These are phyloP conservation scores for Carex littledalei DNA, from an alignment of 176 grass and related monocot genomes.

Conservation along the genomic window DNA sequence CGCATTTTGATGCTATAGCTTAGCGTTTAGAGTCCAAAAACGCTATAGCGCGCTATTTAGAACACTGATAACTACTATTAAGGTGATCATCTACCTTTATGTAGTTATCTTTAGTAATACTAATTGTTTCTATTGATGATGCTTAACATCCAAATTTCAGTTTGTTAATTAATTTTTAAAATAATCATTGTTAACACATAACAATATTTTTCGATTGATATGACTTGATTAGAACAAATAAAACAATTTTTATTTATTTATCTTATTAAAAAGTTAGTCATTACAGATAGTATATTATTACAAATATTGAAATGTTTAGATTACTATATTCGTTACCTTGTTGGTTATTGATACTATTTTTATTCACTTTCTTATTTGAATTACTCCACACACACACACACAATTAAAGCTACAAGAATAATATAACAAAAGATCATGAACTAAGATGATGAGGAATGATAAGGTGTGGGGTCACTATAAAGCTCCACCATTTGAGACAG, in stretches of 20 bases:
- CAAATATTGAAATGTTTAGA: not conserved
- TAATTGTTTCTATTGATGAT: not conserved
- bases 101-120: not conserved
- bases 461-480: constrained; percentile 31
- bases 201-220: too few species aligned
- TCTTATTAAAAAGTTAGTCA: not conserved
- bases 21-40: too few species aligned
- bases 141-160: too few species aligned
- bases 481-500: constrained; percentile 40
- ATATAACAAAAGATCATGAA: not conserved
- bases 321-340: not conserved
- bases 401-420: not conserved
- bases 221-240: too few species aligned
- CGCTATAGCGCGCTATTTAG: too few species aligned
- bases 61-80: not conserved
- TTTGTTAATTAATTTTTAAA: too few species aligned
- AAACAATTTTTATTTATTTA: not conserved
- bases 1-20: too few species aligned
- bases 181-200: too few species aligned
- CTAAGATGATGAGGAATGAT: constrained; percentile 21
- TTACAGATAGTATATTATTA: not conserved
- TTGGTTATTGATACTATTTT: not conserved
- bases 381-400: not conserved
- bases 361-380: not conserved
- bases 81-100: not conserved